Evolutionary conservation across 768 basidiomycete species (phyloP), one percentile per base, ranked within the genome.

Genomic region (Rhodotorula babjevae): DNA sequence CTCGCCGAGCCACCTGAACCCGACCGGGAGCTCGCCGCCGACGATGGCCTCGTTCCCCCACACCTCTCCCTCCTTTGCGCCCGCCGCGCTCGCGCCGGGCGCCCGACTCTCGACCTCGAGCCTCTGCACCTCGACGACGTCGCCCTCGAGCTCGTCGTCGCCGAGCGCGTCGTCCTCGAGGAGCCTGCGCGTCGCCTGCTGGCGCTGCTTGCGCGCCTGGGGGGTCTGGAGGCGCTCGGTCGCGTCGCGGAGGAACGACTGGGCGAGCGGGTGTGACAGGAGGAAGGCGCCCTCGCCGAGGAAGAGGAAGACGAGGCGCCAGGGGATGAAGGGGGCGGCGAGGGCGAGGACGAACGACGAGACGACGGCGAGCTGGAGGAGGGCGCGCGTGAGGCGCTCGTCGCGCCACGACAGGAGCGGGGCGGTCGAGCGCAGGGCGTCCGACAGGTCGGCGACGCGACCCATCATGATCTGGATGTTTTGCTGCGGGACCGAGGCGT

Each of bases 381-480:
- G 71, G 16, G 73, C 67, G 29, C 67, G 65, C 0, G 77, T 75
- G n/a, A 68, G 49, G 25, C 69, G 67, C 16, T 63, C 61, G 63
- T 69, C 57, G 15, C 65, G 72, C 78, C 78, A 79, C 65, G 77
- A 73, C 15, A 79, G 60, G 69, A 70, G 77, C 6, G 78, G 76
- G 16, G 74, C 69, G 33, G 72, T 36, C 36, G 72, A 68, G 9
- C 78, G 75, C 19, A 72, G 72, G 44, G 61, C 29, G 65, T 79
- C 78, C 2, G 76, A 69, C 25, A 75, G 56, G 67, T 74, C 73
- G 21, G 77, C 67, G 31, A 77, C 63, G 21, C 74, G 67, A 9
- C 78, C 78, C 78, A 79, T 79, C 63, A 77, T 70, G 68, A 72
- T 76, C 50, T 79, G 78, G 56, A 79, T 79, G 73, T 75, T 75